phyloP scores from a whole-genome alignment of 257 asterid genomes.

The Lavandula angustifolia region DNA sequence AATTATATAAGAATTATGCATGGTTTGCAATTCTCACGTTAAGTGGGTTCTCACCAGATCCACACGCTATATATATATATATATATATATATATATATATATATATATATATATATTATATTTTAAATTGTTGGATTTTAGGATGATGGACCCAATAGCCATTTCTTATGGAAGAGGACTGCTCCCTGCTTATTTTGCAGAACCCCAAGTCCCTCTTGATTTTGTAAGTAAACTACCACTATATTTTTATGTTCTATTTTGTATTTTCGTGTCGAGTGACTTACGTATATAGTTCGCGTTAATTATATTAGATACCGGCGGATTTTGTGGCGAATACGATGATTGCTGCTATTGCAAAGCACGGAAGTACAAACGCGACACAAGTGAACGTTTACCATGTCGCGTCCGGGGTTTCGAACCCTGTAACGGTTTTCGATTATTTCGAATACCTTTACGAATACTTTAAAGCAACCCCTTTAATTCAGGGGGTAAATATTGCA shows the following conservation, averaged over 20 bases:
- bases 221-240: conserved; percentile 30
- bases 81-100: neutral
- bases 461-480: conserved; percentile 29
- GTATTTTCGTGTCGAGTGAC: no score
- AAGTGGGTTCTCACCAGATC: no score
- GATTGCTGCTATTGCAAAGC: conserved; percentile 9
- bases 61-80: no score
- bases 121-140: neutral
- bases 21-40: no score
- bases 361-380: neutral
- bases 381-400: neutral
- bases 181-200: conserved; percentile 46
- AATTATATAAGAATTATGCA: no score
- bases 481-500: neutral
- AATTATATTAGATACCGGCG: conserved; percentile 2
- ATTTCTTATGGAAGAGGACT: conserved; percentile 50
- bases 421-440: conserved; percentile 22
- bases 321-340: conserved; percentile 3
- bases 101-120: neutral
- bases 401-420: conserved; percentile 32
- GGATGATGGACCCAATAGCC: conserved; percentile 46
- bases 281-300: no score
- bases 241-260: no score
- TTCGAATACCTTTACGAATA: conserved; percentile 34
- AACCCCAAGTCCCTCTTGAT: conserved; percentile 41